Conservation (phyloP, 495 filamentous ascomycete species). For the Penicillium herquei region DNA sequence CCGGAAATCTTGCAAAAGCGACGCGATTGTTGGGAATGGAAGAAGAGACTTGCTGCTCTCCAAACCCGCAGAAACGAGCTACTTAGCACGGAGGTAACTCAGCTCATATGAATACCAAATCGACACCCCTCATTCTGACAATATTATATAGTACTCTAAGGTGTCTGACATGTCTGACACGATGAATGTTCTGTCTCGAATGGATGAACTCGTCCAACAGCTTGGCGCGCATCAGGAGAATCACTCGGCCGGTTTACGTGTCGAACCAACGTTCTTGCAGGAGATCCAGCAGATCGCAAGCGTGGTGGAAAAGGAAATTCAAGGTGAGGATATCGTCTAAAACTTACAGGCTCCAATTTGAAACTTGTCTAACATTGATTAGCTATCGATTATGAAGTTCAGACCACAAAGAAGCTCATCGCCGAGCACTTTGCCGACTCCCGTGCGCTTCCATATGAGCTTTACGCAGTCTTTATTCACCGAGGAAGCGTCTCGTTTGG, state of each 20-base stretch:
- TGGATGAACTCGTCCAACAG: too few species aligned
- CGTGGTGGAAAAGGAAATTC: conserved; percentile 6
- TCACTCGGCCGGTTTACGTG: too few species aligned
- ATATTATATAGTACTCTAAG: too few species aligned
- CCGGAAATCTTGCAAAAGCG: conserved; percentile 59
- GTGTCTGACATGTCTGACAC: too few species aligned
- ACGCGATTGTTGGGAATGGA: conserved; percentile 70
- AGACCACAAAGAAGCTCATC: conserved; percentile 50
- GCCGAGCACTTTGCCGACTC: conserved; percentile 59
- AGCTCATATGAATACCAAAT: not conserved
- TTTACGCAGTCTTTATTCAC: conserved; percentile 93
- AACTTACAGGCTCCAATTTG: too few species aligned
- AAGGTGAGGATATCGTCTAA: not conserved
- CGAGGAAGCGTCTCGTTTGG: conserved; percentile 68
- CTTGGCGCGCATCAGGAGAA: too few species aligned
- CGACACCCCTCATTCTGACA: not conserved
- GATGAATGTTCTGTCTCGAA: too few species aligned
- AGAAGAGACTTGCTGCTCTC: conserved; percentile 57
- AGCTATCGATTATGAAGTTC: conserved; percentile 51
- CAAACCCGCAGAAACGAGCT: conserved; percentile 49
- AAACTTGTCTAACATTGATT: not conserved
- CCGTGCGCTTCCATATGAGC: conserved; percentile 66
- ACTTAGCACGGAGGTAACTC: conserved; percentile 42
- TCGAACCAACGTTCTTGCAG: not conserved
- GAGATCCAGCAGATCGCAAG: conserved; percentile 17